phyloP scores from a whole-genome alignment of 176 grass and related monocot genomes.

The Oryza glaberrima region DNA sequence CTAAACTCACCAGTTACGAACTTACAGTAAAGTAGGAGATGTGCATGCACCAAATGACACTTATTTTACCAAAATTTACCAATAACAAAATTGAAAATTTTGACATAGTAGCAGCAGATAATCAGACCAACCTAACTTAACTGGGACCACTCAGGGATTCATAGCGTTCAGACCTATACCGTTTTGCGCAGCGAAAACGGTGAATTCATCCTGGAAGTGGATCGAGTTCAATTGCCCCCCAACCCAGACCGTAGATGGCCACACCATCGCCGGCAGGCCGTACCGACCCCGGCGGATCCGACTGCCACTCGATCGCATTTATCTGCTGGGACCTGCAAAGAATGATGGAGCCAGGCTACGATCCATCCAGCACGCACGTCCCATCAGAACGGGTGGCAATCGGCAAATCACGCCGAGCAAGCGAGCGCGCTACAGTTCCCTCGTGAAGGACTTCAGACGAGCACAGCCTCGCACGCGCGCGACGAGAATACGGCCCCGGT shows the following conservation, averaged over 20 bases:
- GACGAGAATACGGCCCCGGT: too few species aligned
- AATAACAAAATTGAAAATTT: too few species aligned
- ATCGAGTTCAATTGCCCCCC: background rate
- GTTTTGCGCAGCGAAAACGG: too few species aligned
- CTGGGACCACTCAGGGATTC: background rate
- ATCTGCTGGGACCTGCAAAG: slow-evolving; percentile 13
- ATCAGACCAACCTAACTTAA: background rate
- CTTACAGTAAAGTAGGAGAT: too few species aligned
- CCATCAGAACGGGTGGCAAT: slow-evolving; percentile 31
- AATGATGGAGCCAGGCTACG: slow-evolving; percentile 38
- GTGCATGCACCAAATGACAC: too few species aligned
- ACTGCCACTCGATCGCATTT: background rate
- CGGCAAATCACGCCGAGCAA: background rate
- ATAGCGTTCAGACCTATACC: background rate
- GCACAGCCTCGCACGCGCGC: background rate
- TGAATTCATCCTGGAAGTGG: background rate
- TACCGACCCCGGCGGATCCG: slow-evolving; percentile 7
- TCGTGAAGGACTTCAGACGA: slow-evolving; percentile 18
- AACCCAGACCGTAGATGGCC: background rate
- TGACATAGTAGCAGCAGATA: background rate
- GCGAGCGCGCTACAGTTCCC: slow-evolving; percentile 14
- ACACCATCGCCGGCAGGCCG: background rate
- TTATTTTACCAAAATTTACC: too few species aligned
- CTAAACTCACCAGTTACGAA: too few species aligned
- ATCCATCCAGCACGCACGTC: slow-evolving; percentile 17